These are phyloP conservation scores for Globisporangium ultimum DNA, from an alignment of 352 stramenopile genomes.

Conservation along the genomic window DNA sequence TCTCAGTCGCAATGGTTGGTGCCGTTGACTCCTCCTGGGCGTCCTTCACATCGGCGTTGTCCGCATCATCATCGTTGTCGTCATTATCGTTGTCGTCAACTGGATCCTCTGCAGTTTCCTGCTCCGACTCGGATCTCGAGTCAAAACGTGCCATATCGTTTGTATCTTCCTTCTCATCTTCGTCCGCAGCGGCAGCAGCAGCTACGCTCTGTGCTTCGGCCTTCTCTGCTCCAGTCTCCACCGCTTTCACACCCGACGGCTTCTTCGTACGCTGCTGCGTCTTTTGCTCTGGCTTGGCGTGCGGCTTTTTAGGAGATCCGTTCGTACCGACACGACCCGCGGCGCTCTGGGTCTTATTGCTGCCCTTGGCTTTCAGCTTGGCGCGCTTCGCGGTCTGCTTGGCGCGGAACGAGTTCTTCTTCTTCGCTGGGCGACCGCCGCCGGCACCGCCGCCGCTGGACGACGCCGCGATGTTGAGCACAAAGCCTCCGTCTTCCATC, in stretches of 20 bases:
- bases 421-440: conserved; percentile 41
- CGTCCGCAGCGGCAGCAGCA: background rate
- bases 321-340: conserved; percentile 2
- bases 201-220: background rate
- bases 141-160: conserved; percentile 13
- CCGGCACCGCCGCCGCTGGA: conserved; percentile 15
- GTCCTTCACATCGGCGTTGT: conserved; percentile 11
- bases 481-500: conserved; percentile 63
- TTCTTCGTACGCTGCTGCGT: background rate
- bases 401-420: conserved; percentile 72
- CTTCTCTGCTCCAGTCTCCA: conserved; percentile 3
- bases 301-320: conserved; percentile 3
- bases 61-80: conserved; percentile 16
- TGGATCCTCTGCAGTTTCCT: conserved; percentile 10
- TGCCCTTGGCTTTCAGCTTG: conserved; percentile 24
- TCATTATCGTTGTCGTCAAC: conserved; percentile 13
- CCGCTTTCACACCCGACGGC: background rate
- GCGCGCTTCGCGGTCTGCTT: conserved; percentile 59
- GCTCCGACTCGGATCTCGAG: conserved; percentile 11
- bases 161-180: conserved; percentile 10
- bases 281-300: conserved; percentile 1
- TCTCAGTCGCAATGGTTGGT: background rate
- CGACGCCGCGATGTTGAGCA: conserved; percentile 77
- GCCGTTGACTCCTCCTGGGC: background rate
- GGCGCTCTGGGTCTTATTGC: conserved; percentile 8